Evolutionary conservation across 1,284 basidiomycete species (phyloP).

Genomic region (Leucocoprinus gongylophorus): DNA sequence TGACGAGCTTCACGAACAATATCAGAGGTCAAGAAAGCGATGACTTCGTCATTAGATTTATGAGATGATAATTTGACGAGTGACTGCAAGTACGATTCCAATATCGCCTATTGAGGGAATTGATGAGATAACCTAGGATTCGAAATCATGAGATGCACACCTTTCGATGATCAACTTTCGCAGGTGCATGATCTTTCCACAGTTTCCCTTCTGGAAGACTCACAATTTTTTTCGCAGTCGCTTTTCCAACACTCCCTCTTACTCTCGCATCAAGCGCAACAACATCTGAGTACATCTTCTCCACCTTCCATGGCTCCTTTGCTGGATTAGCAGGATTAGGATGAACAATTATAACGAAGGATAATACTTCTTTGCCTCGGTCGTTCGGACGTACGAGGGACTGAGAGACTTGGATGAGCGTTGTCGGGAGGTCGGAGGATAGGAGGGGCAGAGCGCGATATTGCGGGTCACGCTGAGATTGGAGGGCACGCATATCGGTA

Average conservation of each 20-base stretch:
- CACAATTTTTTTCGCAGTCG: conserved; percentile 71
- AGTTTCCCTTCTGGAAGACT: conserved; percentile 85
- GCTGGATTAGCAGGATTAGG: conserved; percentile 45
- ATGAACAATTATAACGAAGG: conserved; percentile 68
- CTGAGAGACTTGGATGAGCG: conserved; percentile 55
- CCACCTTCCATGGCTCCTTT: conserved; percentile 80
- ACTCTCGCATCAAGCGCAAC: conserved; percentile 73
- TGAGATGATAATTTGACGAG: conserved; percentile 70
- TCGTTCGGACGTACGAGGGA: conserved; percentile 82
- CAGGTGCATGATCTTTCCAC: conserved; percentile 96
- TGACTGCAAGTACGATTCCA: conserved; percentile 87
- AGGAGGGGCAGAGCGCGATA: conserved; percentile 71
- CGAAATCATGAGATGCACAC: conserved; percentile 36
- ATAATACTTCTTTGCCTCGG: conserved; percentile 80
- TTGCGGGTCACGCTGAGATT: conserved; percentile 8
- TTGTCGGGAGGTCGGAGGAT: conserved; percentile 57
- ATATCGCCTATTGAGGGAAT: conserved; percentile 48
- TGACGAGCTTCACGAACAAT: conserved; percentile 68
- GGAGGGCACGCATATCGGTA: background rate
- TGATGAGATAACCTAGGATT: conserved; percentile 6
- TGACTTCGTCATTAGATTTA: conserved; percentile 85
- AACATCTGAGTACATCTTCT: conserved; percentile 92
- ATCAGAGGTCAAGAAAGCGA: conserved; percentile 89
- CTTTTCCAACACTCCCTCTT: conserved; percentile 58
- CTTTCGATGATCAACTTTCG: conserved; percentile 93